Evolutionary conservation across 495 filamentous ascomycete species (phyloP), one percentile per base, ranked within the genome.

Genomic region (Penicillium manginii): DNA sequence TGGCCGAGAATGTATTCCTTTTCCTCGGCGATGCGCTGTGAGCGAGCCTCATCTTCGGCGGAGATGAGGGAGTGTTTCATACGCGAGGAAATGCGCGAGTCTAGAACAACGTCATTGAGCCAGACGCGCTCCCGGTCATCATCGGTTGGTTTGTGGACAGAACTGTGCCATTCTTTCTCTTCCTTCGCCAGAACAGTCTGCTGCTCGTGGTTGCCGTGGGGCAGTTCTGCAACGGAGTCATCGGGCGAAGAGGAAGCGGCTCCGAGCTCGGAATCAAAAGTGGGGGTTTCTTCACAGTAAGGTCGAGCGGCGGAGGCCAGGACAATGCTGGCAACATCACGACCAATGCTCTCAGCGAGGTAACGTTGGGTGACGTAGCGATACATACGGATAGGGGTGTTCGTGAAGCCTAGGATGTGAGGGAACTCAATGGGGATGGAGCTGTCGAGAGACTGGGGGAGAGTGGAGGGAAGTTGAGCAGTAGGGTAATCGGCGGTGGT

Each of bases 391-490:
- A 85, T 90, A 0, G 91, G 91, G 0, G 92, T 97, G 74, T 96
- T 93, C 48, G 92, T 74, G 78, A 99, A 96, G 57, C 94, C 94
- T 26, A 99, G 89, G 50, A 98, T 83, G 68, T 97, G 92, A 0
- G 94, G 94, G 72, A 96, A 88, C 39, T 80, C 76, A 43, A 99
- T 81, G 8, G 88, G 82, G n/a, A 81, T 76, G 15, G 87, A 86
- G 33, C 91, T 92, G 32, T 78, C 76, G 52, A 89, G 72, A 3
- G 84, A 75, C 22, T 74, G 61, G 2, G 92, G 93, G 26, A 88
- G 75, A 19, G 79, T 70, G 19, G 80, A 64, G 1, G 92, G 84
- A 31, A 89, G 81, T 33, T 72, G 31, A 35, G 86, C 83, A 54
- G 82, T 74, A 12, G 84, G 58, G 70, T 98, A 97, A 60, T 87